Conservation (phyloP, 2,329 filamentous ascomycete species). For the Sphaerulina vaccinii region DNA sequence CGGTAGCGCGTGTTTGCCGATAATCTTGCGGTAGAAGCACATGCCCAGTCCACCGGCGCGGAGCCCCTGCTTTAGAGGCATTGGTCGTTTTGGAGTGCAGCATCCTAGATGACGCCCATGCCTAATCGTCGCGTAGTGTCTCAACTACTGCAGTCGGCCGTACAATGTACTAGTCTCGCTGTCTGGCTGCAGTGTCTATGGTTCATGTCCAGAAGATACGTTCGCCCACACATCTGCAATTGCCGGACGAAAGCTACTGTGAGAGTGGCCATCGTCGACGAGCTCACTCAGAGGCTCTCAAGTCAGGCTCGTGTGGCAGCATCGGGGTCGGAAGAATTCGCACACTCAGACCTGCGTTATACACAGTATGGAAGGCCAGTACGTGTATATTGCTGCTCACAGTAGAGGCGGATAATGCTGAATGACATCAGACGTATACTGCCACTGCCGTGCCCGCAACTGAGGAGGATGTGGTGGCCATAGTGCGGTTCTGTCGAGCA, state of each 20-base stretch:
- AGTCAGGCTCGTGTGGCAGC: background rate
- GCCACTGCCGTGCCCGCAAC: background rate
- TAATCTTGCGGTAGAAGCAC: too few species aligned
- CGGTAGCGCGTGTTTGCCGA: too few species aligned
- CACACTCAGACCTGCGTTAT: conserved; percentile 1
- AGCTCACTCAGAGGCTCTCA: background rate
- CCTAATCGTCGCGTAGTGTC: too few species aligned
- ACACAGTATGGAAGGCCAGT: conserved; percentile 12
- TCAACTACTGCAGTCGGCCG: too few species aligned
- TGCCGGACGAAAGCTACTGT: background rate
- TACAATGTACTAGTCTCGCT: background rate
- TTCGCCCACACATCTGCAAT: background rate
- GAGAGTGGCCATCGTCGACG: background rate
- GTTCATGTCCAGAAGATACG: background rate
- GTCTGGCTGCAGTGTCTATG: background rate
- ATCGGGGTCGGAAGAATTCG: conserved; percentile 2
- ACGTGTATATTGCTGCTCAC: background rate
- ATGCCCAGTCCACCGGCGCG: too few species aligned
- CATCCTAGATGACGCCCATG: too few species aligned
- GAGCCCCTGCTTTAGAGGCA: too few species aligned
- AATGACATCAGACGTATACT: conserved; percentile 1
- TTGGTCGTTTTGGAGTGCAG: too few species aligned
- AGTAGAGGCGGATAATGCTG: background rate
- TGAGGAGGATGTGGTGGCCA: conserved; percentile 7
- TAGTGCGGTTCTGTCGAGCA: conserved; percentile 3